Base-by-base conservation (phyloP, 495 filamentous ascomycete genomes). In the Bathelium albidoporum region DNA sequence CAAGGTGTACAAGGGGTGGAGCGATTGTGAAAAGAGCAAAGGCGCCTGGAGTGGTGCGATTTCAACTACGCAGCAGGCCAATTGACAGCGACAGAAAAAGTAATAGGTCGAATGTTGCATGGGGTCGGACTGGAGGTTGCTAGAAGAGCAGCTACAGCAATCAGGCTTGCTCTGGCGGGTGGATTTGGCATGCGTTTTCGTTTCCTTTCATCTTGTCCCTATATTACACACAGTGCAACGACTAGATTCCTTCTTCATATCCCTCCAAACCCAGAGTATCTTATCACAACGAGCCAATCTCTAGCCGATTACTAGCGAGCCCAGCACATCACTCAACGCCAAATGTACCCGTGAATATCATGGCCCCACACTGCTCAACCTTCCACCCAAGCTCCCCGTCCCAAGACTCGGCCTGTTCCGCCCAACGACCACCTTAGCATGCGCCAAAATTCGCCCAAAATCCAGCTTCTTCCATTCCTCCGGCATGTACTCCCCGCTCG, bases 401-500 rank as follows among this genome's bases (percentile, higher is more conserved):
- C 49, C 2, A 29, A 9, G 24, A 29, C 24, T 55, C 9, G 49
- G 4, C 49, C 20, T 55, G 1, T 29, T 55, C 24, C 49, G 26
- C 24, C 49, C 49, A 29, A 55, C 49, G 20, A 55, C 49, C 49
- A 55, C 10, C 24, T 55, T 55, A 10, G 49, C 49, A 55, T 55
- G 49, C 0, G 49, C 49, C 59, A 81, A 75, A 63, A 87, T 75
- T 32, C 75, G 78, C 10, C 65, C 71, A 68, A 89, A 80, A 68
- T 88, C 81, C 66, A 87, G 77, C 71, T 79, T 77, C 44, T 74
- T 71, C 45, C 76, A 69, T 62, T 80, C 74, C 12, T 64, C 70
- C 0, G 90, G 89, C 85, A 98, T 91, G 69, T 91, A 83, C 76
- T 97, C 91, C 29, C 94, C 94, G 73, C 87, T 91, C 59, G 89